Base-by-base conservation (phyloP, 2,329 filamentous ascomycete genomes). In the Myriosclerotinia scirpicola region DNA sequence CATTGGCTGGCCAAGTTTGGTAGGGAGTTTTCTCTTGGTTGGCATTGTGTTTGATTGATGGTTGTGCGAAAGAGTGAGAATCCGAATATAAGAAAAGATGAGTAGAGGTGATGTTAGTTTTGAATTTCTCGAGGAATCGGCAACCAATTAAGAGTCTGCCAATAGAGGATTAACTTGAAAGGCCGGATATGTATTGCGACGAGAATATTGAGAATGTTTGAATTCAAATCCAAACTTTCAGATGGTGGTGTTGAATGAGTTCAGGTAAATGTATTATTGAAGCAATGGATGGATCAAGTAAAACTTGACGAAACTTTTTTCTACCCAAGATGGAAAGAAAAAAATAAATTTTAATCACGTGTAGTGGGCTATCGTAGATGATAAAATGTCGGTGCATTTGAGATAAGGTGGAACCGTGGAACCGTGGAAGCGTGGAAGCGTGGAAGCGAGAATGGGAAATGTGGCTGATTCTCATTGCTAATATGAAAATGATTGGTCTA, bases 21-120 rank as follows among this genome's bases (percentile, higher is more conserved):
- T 80, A 68, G 84, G 79, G 67, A 82, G 80, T 81, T 87, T 89
- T 75, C 85, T 81, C 78, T 87, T 89, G 54, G 85, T 83, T 69
- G 85, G 85, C 83, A 87, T 86, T 68, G 69, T 68, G 14, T 34
- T 20, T 62, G 53, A 11, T 20, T 52, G 11, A 36, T 53, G 20
- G 22, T 44, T 53, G 17, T 53, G 42, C 46, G 63, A 58, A 30
- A 30, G 34, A 17, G 46, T 17, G 12, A n/a, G 20, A 42, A 26
- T 20, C 11, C 34, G 44, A 38, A 30, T 8, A 15, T 36, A 38
- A n/a, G 22, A 30, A 60, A 60, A 26, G 14, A 7, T 50, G 30
- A 34, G 20, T 26, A 48, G 36, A 55, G 5, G 48, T 22, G 22
- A 50, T 38, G 20, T 42, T 53, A 14, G 7, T 3, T 40, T 26